Conservation (phyloP, 305 asterid genomes). For the Fraxinus latifolia region DNA sequence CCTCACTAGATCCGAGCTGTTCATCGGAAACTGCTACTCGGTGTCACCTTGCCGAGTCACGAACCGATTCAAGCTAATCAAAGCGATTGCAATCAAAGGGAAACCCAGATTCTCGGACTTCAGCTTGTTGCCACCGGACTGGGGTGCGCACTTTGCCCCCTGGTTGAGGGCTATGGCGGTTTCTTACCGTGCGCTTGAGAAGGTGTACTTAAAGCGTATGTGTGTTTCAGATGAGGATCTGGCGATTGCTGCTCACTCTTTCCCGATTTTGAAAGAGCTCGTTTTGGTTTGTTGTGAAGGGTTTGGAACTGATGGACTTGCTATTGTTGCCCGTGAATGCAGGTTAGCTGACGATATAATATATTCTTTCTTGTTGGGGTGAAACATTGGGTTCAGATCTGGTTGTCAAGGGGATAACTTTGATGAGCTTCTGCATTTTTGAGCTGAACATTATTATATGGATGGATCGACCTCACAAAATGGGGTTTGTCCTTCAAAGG, state of each 20-base stretch:
- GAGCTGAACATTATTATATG: background rate
- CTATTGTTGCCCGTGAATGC: conserved; percentile 43
- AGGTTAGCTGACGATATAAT: conserved; percentile 31
- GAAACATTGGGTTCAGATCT: conserved; percentile 20
- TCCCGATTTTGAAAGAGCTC: conserved; percentile 39
- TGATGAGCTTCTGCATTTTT: background rate
- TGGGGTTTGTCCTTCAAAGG: background rate
- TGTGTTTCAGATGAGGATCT: conserved; percentile 40
- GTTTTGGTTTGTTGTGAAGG: conserved; percentile 48
- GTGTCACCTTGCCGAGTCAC: conserved; percentile 41
- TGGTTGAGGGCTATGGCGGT: conserved; percentile 37
- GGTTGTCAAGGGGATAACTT: background rate
- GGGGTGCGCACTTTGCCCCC: conserved; percentile 47
- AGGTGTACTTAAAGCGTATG: conserved; percentile 47
- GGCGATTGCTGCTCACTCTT: conserved; percentile 32
- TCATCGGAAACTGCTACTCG: conserved; percentile 53
- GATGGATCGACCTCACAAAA: background rate
- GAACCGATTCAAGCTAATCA: conserved; percentile 39
- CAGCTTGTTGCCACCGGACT: conserved; percentile 41
- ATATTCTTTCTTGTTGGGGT: background rate
- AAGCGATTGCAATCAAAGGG: conserved; percentile 40
- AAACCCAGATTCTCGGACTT: conserved; percentile 55
- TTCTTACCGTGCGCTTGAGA: conserved; percentile 39
- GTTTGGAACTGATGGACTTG: conserved; percentile 49
- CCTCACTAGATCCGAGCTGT: conserved; percentile 49